phyloP scores from a whole-genome alignment of 2,329 filamentous ascomycete species.

The Pyrenochaeta sp. region DNA sequence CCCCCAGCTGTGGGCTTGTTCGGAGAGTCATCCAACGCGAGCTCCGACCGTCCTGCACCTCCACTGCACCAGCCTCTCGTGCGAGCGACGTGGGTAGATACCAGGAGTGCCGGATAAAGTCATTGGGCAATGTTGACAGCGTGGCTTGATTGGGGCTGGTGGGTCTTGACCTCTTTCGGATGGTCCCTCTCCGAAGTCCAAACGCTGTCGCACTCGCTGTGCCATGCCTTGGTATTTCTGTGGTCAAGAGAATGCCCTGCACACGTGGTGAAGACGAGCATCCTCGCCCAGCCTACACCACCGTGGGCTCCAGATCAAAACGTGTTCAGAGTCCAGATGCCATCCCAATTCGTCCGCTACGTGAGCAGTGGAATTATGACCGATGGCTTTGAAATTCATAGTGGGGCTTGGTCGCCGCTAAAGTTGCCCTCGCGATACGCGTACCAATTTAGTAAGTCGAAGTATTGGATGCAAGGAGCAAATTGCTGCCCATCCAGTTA shows the following conservation, averaged over 20 bases:
- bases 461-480: conserved; percentile 11
- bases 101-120: conserved; percentile 33
- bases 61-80: conserved; percentile 29
- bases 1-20: conserved; percentile 22
- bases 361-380: background rate
- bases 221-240: conserved; percentile 29
- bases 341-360: background rate
- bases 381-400: conserved; percentile 1
- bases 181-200: conserved; percentile 13
- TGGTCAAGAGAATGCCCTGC: conserved; percentile 12
- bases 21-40: conserved; percentile 26
- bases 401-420: conserved; percentile 12
- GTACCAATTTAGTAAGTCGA: conserved; percentile 3
- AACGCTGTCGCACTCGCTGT: conserved; percentile 19
- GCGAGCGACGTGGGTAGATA: conserved; percentile 11
- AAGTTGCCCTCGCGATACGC: conserved; percentile 4
- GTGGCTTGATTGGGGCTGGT: conserved; percentile 41
- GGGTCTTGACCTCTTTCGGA: conserved; percentile 28
- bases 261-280: conserved; percentile 2
- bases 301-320: no score
- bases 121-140: conserved; percentile 29
- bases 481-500: background rate
- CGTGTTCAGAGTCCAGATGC: no score
- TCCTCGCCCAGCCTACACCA: conserved; percentile 7
- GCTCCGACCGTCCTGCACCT: conserved; percentile 22